These are phyloP conservation scores for Fusarium liriodendri DNA, from an alignment of 2,329 filamentous ascomycete genomes.

Conservation along the genomic window DNA sequence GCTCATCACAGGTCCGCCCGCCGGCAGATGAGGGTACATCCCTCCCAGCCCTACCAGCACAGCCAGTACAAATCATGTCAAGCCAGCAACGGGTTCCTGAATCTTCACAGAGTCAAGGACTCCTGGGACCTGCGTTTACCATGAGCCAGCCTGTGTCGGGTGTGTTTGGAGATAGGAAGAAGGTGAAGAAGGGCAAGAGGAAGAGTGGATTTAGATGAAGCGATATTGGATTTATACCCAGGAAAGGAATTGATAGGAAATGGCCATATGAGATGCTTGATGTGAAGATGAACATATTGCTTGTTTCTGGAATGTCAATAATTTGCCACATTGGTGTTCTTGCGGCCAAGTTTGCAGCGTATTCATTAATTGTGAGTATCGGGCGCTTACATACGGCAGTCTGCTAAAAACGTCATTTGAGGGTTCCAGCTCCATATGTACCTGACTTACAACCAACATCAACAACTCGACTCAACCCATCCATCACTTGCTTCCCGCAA, in stretches of 20 bases:
- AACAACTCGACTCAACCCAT: conserved; percentile 2
- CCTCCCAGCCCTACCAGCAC: conserved; percentile 26
- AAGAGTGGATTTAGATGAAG: conserved; percentile 54
- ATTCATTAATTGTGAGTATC: conserved; percentile 20
- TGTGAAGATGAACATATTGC: neutral
- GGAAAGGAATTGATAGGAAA: neutral
- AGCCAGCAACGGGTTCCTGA: conserved; percentile 48
- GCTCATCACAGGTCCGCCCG: conserved; percentile 24
- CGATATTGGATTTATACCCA: neutral
- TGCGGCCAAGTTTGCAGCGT: neutral
- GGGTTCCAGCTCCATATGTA: conserved; percentile 11
- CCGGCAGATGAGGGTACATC: conserved; percentile 23
- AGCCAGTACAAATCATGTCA: conserved; percentile 48
- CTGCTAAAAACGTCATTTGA: conserved; percentile 37
- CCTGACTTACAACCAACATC: conserved; percentile 38
- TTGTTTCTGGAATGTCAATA: neutral
- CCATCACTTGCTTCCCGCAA: neutral
- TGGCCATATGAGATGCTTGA: neutral
- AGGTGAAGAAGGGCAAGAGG: conserved; percentile 57
- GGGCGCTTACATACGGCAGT: conserved; percentile 14
- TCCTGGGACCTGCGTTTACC: conserved; percentile 46
- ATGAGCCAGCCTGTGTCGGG: conserved; percentile 62
- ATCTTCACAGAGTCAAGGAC: conserved; percentile 50
- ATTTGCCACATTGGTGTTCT: conserved; percentile 1
- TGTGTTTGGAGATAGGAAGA: conserved; percentile 57